Evolutionary conservation across 768 basidiomycete species (phyloP).

Genomic region (Boletellus emodensis): DNA sequence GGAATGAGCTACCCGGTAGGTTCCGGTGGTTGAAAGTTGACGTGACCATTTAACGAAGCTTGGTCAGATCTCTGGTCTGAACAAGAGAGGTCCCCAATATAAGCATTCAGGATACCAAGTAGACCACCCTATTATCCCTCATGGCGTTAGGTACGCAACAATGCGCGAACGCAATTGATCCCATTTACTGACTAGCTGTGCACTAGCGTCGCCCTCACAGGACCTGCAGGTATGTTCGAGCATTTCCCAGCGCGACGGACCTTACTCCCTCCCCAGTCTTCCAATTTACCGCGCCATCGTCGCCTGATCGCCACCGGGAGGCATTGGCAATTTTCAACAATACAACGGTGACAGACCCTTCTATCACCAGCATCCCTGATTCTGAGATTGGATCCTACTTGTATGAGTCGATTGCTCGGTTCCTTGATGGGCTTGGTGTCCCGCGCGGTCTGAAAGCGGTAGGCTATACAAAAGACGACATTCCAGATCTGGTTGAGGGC

Average conservation of each 20-base stretch:
- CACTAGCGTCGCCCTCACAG: conserved; percentile 77
- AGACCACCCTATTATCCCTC: conserved; percentile 89
- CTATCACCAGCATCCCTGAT: conserved; percentile 71
- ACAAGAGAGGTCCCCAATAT: conserved; percentile 92
- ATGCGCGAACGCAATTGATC: not conserved
- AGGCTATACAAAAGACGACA: conserved; percentile 65
- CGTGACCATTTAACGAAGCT: not conserved
- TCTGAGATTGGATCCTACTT: conserved; percentile 73
- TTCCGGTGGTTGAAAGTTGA: conserved; percentile 6
- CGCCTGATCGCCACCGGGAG: conserved; percentile 86
- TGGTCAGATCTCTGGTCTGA: conserved; percentile 80
- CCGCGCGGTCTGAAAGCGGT: conserved; percentile 84
- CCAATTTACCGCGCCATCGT: conserved; percentile 92
- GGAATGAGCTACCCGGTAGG: conserved; percentile 85
- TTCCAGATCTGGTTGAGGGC: conserved; percentile 79
- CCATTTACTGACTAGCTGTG: conserved; percentile 1
- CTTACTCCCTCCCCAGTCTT: conserved; percentile 54
- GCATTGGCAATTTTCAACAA: conserved; percentile 79
- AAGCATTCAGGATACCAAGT: conserved; percentile 86
- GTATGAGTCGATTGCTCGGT: conserved; percentile 83
- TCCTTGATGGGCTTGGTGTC: conserved; percentile 80
- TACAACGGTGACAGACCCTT: conserved; percentile 62
- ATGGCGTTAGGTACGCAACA: conserved; percentile 65
- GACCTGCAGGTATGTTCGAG: conserved; percentile 61
- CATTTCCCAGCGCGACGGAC: not conserved